Evolutionary conservation across 352 stramenopile species (phyloP).

Genomic region (Globisporangium viniferum): DNA sequence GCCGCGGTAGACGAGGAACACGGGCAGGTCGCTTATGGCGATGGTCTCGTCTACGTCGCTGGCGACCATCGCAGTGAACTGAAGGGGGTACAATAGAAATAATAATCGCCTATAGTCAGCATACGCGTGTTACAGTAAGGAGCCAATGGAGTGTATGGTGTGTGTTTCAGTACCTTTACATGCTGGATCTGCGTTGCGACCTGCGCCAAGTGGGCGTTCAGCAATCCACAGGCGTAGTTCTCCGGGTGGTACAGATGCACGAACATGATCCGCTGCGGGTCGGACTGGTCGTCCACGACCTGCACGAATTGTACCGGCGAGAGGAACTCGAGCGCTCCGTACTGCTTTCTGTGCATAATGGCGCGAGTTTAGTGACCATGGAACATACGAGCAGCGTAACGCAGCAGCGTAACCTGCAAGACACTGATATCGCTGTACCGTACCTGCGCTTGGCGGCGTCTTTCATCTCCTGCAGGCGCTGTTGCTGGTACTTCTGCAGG

Average conservation of each 20-base stretch:
- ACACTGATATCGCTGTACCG: neutral
- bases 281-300: slow-evolving; percentile 25
- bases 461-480: slow-evolving; percentile 71
- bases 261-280: slow-evolving; percentile 26
- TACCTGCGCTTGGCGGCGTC: slow-evolving; percentile 26
- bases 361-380: neutral
- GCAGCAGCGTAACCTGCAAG: too few species aligned
- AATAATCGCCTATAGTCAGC: neutral
- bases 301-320: slow-evolving; percentile 55
- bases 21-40: slow-evolving; percentile 54
- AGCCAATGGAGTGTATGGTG: neutral
- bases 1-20: slow-evolving; percentile 65
- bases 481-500: slow-evolving; percentile 54
- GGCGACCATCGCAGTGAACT: slow-evolving; percentile 66
- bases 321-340: slow-evolving; percentile 58
- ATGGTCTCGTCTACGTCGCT: slow-evolving; percentile 70
- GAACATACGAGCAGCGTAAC: too few species aligned
- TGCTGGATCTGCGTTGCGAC: slow-evolving; percentile 55
- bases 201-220: slow-evolving; percentile 63
- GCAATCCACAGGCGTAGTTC: slow-evolving; percentile 66
- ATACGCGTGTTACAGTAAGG: neutral
- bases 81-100: slow-evolving; percentile 1
- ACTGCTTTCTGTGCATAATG: slow-evolving; percentile 27
- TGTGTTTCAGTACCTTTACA: slow-evolving; percentile 41
- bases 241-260: slow-evolving; percentile 70